Conservation (phyloP, 192 early-diverging fungal species). For the Umbelopsis ramanniana region DNA sequence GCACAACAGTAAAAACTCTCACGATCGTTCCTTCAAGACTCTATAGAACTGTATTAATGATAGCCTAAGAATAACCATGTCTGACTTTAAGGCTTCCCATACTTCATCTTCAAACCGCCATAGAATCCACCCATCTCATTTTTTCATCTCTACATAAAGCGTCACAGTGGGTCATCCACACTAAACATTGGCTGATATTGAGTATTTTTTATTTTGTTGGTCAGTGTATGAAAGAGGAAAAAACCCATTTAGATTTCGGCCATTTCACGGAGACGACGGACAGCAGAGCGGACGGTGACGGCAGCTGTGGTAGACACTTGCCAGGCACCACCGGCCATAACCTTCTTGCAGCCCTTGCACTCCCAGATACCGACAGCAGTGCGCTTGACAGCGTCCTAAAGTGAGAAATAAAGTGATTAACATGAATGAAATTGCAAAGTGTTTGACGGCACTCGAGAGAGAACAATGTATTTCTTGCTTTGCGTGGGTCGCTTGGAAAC, state of each 20-base stretch:
- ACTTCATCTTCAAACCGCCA: not conserved
- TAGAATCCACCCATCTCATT: not conserved
- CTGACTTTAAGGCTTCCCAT: too few species aligned
- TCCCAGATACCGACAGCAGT: slow-evolving; percentile 98
- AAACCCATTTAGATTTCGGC: slow-evolving; percentile 76
- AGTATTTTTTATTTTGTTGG: slow-evolving; percentile 7
- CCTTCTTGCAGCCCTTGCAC: slow-evolving; percentile 95
- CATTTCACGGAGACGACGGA: slow-evolving; percentile 97
- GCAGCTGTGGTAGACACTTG: slow-evolving; percentile 85
- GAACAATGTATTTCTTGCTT: not conserved
- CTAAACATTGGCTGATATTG: not conserved
- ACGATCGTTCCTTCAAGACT: too few species aligned
- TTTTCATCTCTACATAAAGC: not conserved
- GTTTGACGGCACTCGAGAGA: too few species aligned
- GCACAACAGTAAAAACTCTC: not conserved
- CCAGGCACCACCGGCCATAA: slow-evolving; percentile 69
- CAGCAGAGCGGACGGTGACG: slow-evolving; percentile 88
- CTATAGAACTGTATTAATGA: too few species aligned
- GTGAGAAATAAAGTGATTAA: not conserved
- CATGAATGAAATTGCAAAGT: too few species aligned
- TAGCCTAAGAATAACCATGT: too few species aligned
- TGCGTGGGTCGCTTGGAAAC: too few species aligned
- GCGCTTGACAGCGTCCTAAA: slow-evolving; percentile 87
- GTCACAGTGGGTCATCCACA: not conserved
- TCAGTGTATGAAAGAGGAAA: not conserved